Base-by-base conservation (phyloP, 352 stramenopile genomes). In the Thraustochytrium striatum region DNA sequence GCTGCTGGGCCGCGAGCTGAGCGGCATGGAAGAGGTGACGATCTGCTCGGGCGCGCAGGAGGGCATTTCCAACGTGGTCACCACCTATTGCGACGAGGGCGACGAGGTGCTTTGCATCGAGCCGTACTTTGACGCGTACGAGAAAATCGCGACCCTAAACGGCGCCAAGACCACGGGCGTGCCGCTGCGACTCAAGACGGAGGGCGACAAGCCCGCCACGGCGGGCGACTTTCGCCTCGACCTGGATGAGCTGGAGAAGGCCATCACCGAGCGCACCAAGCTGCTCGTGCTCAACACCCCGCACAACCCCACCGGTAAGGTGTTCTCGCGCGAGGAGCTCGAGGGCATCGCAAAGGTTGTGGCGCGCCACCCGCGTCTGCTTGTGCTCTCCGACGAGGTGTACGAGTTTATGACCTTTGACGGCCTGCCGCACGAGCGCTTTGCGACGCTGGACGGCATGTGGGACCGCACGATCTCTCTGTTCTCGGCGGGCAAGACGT, bases 221-320 rank as follows among this genome's bases (percentile, higher is more conserved):
- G 83, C 86, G 33, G 86, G 84, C 57, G 85, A 88, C 57, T 94
- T 90, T 88, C 80, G 90, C 44, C 84, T 98, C 28, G 92, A 98
- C 79, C 86, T 92, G 39, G 73, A 86, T 0, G 89, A 89, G 33
- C 86, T 98, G 38, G 87, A 94, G 30, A 84, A 82, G 2, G 88
- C 88, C 7, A 95, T 99, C 73, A 94, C 92, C 11, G 84, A 88
- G 9, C 91, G 91, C 81, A 98, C 96, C n/a, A 89, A 93, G 44
- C 88, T 93, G 0, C 89, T 99, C 59, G 86, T 99, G 33, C 86
- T 98, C 32, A 99, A 99, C 88, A 98, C 95, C 72, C 96, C 96
- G 41, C 96, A 99, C 89, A 99, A 99, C 85, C 96, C 96, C 11
- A 98, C 96, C 55, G 96, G 96, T 38, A 98, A 98, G 80, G 91